Conservation (phyloP, 2,329 filamentous ascomycete species). For the Zalaria obscura region DNA sequence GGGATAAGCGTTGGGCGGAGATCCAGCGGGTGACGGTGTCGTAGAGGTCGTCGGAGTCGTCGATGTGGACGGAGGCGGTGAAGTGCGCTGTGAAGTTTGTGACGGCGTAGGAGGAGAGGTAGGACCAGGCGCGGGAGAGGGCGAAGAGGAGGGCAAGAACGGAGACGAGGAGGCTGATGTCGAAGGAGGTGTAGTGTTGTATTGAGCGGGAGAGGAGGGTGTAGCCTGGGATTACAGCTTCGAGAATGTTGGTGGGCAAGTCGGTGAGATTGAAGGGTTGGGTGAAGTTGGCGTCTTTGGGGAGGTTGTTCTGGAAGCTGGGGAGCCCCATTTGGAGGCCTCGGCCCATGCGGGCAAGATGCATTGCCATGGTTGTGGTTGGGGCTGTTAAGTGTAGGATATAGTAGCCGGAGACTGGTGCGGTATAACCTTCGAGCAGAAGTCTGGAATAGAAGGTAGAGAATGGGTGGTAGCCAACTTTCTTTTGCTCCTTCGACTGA, state of each 20-base stretch:
- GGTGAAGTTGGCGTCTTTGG: neutral
- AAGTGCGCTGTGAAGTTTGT: conserved; percentile 20
- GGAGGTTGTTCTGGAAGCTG: neutral
- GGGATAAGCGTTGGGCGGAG: conserved; percentile 23
- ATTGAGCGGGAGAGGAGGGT: conserved; percentile 30
- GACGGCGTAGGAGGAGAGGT: conserved; percentile 18
- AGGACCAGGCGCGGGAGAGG: conserved; percentile 21
- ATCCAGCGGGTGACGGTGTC: conserved; percentile 29
- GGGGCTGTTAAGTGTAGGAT: conserved; percentile 10
- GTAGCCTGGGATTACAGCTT: conserved; percentile 37
- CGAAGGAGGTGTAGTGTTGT: conserved; percentile 28
- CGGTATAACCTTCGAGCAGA: no score
- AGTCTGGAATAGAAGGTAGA: no score
- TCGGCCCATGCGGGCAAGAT: neutral
- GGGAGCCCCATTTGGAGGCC: no score
- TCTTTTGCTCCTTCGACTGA: no score
- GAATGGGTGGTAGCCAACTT: no score
- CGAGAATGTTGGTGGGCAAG: conserved; percentile 32
- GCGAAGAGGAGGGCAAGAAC: conserved; percentile 28
- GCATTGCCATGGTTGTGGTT: conserved; percentile 10
- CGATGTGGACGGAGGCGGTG: conserved; percentile 29
- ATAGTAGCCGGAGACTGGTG: no score
- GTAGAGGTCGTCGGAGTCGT: conserved; percentile 30
- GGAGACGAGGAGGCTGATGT: conserved; percentile 33
- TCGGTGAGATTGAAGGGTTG: conserved; percentile 9